phyloP scores from a whole-genome alignment of 2,329 filamentous ascomycete genomes.

The Claviceps spartinae region DNA sequence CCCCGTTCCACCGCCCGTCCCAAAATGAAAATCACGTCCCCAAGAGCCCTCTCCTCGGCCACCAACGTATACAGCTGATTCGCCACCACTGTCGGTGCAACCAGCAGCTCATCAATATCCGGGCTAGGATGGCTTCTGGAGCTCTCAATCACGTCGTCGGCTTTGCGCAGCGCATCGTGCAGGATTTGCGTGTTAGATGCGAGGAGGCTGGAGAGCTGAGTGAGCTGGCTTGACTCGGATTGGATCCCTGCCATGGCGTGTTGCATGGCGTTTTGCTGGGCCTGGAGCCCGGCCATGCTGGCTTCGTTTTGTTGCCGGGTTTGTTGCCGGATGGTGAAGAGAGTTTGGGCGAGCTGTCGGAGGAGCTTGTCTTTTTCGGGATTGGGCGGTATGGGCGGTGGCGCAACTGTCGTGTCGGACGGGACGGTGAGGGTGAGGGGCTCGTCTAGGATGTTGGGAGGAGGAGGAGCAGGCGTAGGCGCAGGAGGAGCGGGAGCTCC shows the following conservation, averaged over 20 bases:
- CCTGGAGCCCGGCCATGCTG: slow-evolving; percentile 60
- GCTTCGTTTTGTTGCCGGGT: slow-evolving; percentile 59
- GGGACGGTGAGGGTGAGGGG: slow-evolving; percentile 39
- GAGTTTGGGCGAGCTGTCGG: slow-evolving; percentile 55
- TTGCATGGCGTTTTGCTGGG: slow-evolving; percentile 68
- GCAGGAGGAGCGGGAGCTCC: slow-evolving; percentile 11
- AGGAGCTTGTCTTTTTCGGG: slow-evolving; percentile 87
- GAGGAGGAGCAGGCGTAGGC: slow-evolving; percentile 21
- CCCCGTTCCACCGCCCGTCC: slow-evolving; percentile 62
- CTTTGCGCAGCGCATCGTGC: slow-evolving; percentile 61
- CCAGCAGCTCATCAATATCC: slow-evolving; percentile 76
- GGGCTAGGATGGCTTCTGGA: slow-evolving; percentile 58
- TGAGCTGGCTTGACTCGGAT: slow-evolving; percentile 57
- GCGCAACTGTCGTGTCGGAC: slow-evolving; percentile 37
- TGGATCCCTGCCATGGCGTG: slow-evolving; percentile 56
- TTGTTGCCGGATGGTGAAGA: slow-evolving; percentile 55
- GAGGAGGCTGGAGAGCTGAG: slow-evolving; percentile 56
- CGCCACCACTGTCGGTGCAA: slow-evolving; percentile 85
- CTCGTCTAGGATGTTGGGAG: slow-evolving; percentile 42
- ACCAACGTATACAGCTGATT: slow-evolving; percentile 84
- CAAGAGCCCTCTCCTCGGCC: slow-evolving; percentile 76
- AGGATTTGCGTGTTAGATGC: slow-evolving; percentile 67
- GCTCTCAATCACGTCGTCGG: slow-evolving; percentile 62
- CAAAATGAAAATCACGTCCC: slow-evolving; percentile 75
- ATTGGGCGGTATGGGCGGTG: slow-evolving; percentile 86